Base-by-base conservation (phyloP, 2,329 filamentous ascomycete species). In the Epichloe aotearoae region DNA sequence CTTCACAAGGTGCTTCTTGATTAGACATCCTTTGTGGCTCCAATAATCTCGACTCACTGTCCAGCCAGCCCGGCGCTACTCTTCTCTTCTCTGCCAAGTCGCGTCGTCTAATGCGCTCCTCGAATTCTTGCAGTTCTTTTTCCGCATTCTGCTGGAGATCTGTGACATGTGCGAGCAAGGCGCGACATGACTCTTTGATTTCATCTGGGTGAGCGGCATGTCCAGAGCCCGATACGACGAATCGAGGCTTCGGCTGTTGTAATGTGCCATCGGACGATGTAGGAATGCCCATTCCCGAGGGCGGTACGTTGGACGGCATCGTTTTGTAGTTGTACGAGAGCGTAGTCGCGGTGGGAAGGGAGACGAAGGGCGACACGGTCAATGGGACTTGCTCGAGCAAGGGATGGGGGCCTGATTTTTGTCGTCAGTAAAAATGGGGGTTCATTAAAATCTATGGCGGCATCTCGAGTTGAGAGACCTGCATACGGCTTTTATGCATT, bases 251-350 rank as follows among this genome's bases (percentile, higher is more conserved):
- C n/a, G 68, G 55, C 61, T 68, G 56, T 54, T 59, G 54, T 54
- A 63, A 54, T 54, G 64, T 52, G 57, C 61, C 52, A 62, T 68
- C 57, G 61, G 67, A 62, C 19, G 67, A 63, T 14, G 65, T 66
- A 19, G 64, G 59, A 26, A 69, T 62, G 50, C 64, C 65, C 20
- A 68, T 54, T 26, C 61, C 57, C 2, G 67, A 66, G 3, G 66
- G 61, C 2, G 93, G 91, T 0, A 97, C 79, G 2, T 88, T 86
- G 1, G 88, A 91, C 0, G 91, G 88, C 63, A 97, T 84, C 11
- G 82, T 78, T 64, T 90, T 91, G 77, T 96, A 97, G 59, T 88
- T 95, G 73, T 97, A 97, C 23, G 93, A 91, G 7, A 98, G 80
- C 0, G 90, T 95, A 19, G 90, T 86, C 26, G 91, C 85, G 33